These are phyloP conservation scores for Paraphoma chrysanthemicola DNA, from an alignment of 2,329 filamentous ascomycete species.

Conservation along the genomic window DNA sequence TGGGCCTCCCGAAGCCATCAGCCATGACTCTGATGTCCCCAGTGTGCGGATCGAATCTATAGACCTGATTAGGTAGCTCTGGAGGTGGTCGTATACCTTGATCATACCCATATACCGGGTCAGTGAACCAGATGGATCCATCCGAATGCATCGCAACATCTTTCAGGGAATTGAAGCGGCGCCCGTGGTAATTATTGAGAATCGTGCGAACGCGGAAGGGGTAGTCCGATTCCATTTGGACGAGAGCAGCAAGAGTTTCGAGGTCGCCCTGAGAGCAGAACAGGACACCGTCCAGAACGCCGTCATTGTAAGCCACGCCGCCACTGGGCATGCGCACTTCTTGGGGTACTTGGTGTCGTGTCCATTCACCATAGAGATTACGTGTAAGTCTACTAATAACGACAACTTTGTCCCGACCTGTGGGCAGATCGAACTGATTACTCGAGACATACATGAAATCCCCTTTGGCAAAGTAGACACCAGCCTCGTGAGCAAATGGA, in stretches of 20 bases:
- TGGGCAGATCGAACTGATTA: slow-evolving; percentile 28
- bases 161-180: slow-evolving; percentile 48
- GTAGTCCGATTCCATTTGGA: slow-evolving; percentile 30
- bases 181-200: slow-evolving; percentile 54
- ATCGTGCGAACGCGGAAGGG: slow-evolving; percentile 20
- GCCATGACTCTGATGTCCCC: slow-evolving; percentile 44
- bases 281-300: slow-evolving; percentile 16
- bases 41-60: slow-evolving; percentile 47
- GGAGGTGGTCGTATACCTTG: slow-evolving; percentile 20
- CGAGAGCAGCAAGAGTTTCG: slow-evolving; percentile 26
- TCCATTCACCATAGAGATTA: slow-evolving; percentile 15
- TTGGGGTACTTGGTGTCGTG: neutral
- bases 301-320: slow-evolving; percentile 27
- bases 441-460: slow-evolving; percentile 46
- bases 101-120: slow-evolving; percentile 35
- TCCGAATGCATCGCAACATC: slow-evolving; percentile 46
- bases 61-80: slow-evolving; percentile 29
- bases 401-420: slow-evolving; percentile 25
- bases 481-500: slow-evolving; percentile 58
- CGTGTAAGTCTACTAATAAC: slow-evolving; percentile 21
- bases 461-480: slow-evolving; percentile 39
- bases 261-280: slow-evolving; percentile 38
- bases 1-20: slow-evolving; percentile 45
- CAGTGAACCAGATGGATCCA: slow-evolving; percentile 55
- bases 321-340: slow-evolving; percentile 22